A percentile compares a stretch with the other conserved stretches of the same genome.
These are phyloP conservation scores for Thalassiosira livingstoniorum DNA, from an alignment of 352 stramenopile genomes.

Conservation along the genomic window DNA sequence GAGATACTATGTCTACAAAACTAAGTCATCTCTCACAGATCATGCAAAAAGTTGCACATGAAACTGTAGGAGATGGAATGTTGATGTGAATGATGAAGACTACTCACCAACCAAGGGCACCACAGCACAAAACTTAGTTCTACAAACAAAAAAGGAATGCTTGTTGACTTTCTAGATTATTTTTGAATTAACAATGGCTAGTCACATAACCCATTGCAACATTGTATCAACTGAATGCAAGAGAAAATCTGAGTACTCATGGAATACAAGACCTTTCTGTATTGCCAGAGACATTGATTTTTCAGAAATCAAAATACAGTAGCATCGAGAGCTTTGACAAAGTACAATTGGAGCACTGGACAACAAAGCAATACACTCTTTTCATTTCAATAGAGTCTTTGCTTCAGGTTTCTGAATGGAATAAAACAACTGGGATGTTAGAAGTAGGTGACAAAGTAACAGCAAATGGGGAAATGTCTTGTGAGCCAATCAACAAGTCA, in stretches of 20 bases:
- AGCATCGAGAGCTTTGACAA: conserved; percentile 9
- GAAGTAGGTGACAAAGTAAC: conserved; percentile 15
- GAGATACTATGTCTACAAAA: not conserved
- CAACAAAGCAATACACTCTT: conserved; percentile 26
- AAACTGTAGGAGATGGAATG: too few relatives aligned
- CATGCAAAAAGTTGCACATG: too few relatives aligned
- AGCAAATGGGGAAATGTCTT: conserved; percentile 17
- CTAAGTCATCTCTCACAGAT: not conserved
- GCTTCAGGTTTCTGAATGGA: conserved; percentile 16
- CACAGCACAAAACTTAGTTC: conserved; percentile 2
- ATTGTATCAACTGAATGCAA: conserved; percentile 3
- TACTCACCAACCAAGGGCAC: not conserved
- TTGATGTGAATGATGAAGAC: conserved; percentile 10
- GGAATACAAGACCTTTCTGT: conserved; percentile 10
- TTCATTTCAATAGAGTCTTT: conserved; percentile 15
- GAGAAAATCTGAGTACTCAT: not conserved
- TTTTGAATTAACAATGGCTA: not conserved
- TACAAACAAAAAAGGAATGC: conserved; percentile 4
- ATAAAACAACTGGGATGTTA: conserved; percentile 14
- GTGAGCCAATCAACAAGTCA: conserved; percentile 1
- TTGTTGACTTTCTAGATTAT: conserved; percentile 35
- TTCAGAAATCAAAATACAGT: conserved; percentile 37
- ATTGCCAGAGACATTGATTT: conserved; percentile 29
- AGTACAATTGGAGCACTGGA: conserved; percentile 40
- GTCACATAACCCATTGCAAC: conserved; percentile 20